These are phyloP conservation scores for Scortechinia acanthostroma DNA, from an alignment of 2,329 filamentous ascomycete species.

Conservation along the genomic window DNA sequence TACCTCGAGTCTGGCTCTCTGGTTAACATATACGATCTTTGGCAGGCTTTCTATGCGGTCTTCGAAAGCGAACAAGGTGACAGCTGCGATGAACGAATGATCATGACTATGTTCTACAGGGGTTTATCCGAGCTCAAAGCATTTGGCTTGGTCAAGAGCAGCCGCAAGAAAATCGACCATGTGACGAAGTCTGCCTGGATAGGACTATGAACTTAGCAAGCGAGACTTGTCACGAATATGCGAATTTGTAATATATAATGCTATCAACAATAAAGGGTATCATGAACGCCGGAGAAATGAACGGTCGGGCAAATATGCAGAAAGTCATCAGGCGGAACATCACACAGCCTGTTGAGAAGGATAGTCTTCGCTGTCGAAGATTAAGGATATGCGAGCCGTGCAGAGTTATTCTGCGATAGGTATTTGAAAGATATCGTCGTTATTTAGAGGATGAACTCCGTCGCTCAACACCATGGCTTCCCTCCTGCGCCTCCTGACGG, in stretches of 20 bases:
- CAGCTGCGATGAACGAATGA: conserved; percentile 7
- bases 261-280: neutral
- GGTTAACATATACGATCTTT: conserved; percentile 54
- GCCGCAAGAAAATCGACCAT: conserved; percentile 1
- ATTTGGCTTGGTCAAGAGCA: neutral
- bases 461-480: conserved; percentile 2
- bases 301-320: too few species aligned
- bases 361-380: too few species aligned
- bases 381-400: too few species aligned
- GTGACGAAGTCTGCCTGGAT: neutral
- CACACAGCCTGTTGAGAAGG: too few species aligned
- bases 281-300: neutral
- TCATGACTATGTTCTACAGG: conserved; percentile 1
- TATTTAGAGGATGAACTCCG: neutral
- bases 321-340: neutral
- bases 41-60: conserved; percentile 51
- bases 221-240: too few species aligned
- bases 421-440: neutral
- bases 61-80: conserved; percentile 26
- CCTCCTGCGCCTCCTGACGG: neutral
- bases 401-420: too few species aligned
- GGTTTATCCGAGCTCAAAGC: neutral
- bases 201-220: neutral
- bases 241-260: neutral
- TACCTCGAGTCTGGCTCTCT: conserved; percentile 54